Conservation (phyloP, 208 protist species). For the Wallacemonas sp. region DNA sequence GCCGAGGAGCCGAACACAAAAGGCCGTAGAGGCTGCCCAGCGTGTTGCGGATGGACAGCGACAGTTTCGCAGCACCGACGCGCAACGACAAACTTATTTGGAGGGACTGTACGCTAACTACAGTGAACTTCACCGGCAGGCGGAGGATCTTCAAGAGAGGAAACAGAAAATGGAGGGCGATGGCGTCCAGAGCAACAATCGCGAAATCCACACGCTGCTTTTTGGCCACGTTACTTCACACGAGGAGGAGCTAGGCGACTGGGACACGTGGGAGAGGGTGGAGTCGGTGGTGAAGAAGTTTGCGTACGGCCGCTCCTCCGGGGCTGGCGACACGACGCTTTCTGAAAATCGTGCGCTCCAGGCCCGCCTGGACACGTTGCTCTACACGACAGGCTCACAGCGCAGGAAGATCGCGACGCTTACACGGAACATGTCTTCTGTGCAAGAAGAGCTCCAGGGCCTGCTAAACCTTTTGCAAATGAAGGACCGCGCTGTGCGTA, state of each 20-base stretch:
- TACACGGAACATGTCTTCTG: conserved; percentile 17
- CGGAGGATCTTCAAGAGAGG: conserved; percentile 51
- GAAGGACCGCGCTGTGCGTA: conserved; percentile 55
- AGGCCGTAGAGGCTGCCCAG: conserved; percentile 11
- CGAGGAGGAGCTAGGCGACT: conserved; percentile 56
- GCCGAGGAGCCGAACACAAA: conserved; percentile 3
- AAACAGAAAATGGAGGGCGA: conserved; percentile 57
- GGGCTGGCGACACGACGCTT: conserved; percentile 5
- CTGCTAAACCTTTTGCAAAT: conserved; percentile 51
- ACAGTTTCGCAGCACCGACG: conserved; percentile 31
- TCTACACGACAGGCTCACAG: conserved; percentile 16
- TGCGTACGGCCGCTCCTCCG: conserved; percentile 48
- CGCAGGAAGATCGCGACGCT: conserved; percentile 16
- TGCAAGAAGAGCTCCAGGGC: conserved; percentile 55
- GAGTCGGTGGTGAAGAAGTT: conserved; percentile 68
- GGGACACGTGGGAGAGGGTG: conserved; percentile 78
- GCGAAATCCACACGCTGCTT: conserved; percentile 63
- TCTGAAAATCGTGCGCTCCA: conserved; percentile 22
- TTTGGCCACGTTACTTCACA: conserved; percentile 32
- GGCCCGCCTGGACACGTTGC: conserved; percentile 31
- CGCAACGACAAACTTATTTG: conserved; percentile 59
- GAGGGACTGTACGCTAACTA: conserved; percentile 77
- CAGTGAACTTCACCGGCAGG: conserved; percentile 60
- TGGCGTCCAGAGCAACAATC: conserved; percentile 58
- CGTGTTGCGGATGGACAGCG: conserved; percentile 1